Evolutionary conservation across 1,284 basidiomycete species (phyloP), one percentile per base, ranked within the genome.

Genomic region (Bothia castanella): DNA sequence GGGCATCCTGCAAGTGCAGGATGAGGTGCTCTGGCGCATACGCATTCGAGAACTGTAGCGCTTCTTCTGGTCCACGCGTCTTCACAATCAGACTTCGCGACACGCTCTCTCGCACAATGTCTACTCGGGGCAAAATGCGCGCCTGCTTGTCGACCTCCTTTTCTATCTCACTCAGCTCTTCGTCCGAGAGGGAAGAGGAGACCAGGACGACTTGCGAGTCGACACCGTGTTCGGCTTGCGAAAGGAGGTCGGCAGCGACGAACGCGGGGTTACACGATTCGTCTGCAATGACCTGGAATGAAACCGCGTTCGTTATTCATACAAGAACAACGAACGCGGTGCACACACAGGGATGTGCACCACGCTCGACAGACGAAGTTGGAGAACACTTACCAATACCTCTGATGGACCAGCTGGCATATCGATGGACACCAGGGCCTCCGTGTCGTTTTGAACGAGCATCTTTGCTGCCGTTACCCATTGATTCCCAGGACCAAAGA

Each of bases 401-500:
- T 98, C 95, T 9, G 92, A 95, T 13, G 97, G 97, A 8, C 97
- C 97, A 20, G 97, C 97, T 34, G 97, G 97, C 93, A 99, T 99
- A 71, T 99, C 97, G 64, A 99, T 99, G 19, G 91, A 89, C 11
- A 98, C 93, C 53, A 95, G 74, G 6, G 97, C 96, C 64, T 95
- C 90, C n/a, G 94, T 94, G 68, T 99, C 97, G 69, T 97, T 97
- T 71, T 97, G 95, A 19, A 98, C 94, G 55, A 97, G 73, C 97
- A 99, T 97, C 77, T 99, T 99, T 51, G 96, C 96, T 1, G 97
- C 97, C 0, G 96, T 99, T 23, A 99, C 97, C 89, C 96, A 99
- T 69, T 99, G 97, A 69, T 99, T 99, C 21, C 97, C 97, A 4
- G 97, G 97, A 17, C 97, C 97, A 62, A 97, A 97, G 60, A 99